Conservation (phyloP, 2,329 filamentous ascomycete species). For the Saccharata proteae region DNA sequence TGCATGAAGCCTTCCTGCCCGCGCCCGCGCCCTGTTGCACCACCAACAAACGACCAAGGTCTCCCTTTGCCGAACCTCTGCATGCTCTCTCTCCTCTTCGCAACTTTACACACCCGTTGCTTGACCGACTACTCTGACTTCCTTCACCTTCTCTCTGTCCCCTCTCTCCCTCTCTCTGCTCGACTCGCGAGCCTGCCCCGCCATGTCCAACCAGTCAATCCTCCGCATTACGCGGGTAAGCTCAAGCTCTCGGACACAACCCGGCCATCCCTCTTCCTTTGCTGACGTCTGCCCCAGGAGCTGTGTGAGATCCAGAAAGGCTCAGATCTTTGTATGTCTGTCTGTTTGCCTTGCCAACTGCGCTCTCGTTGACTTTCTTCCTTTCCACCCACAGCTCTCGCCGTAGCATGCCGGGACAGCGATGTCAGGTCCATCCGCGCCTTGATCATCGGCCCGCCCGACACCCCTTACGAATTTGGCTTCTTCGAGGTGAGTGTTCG, state of each 20-base stretch:
- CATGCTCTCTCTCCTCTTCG: no score
- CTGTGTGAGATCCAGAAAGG: conserved; percentile 74
- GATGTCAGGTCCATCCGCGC: conserved; percentile 83
- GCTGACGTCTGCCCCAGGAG: conserved; percentile 45
- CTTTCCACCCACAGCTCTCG: conserved; percentile 66
- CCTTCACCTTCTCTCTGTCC: no score
- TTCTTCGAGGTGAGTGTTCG: conserved; percentile 69
- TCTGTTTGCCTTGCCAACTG: conserved; percentile 11
- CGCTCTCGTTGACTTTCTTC: no score
- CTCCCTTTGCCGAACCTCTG: no score
- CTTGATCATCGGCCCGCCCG: conserved; percentile 82
- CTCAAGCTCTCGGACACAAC: conserved; percentile 10
- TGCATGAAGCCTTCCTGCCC: no score
- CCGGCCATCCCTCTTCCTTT: conserved; percentile 4
- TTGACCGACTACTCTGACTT: no score
- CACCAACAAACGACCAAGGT: no score
- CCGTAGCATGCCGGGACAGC: conserved; percentile 74
- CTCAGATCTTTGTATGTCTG: conserved; percentile 63
- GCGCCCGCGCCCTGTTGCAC: no score
- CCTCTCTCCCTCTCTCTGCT: no score
- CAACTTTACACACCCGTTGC: no score
- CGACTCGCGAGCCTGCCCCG: not conserved
- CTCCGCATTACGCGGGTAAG: conserved; percentile 74
- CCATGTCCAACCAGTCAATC: conserved; percentile 74
- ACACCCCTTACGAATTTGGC: conserved; percentile 92